A percentile compares a stretch with the other conserved stretches of the same genome.
These are phyloP conservation scores for Samsoniella hepiali DNA, from an alignment of 2,329 filamentous ascomycete species.

Conservation along the genomic window DNA sequence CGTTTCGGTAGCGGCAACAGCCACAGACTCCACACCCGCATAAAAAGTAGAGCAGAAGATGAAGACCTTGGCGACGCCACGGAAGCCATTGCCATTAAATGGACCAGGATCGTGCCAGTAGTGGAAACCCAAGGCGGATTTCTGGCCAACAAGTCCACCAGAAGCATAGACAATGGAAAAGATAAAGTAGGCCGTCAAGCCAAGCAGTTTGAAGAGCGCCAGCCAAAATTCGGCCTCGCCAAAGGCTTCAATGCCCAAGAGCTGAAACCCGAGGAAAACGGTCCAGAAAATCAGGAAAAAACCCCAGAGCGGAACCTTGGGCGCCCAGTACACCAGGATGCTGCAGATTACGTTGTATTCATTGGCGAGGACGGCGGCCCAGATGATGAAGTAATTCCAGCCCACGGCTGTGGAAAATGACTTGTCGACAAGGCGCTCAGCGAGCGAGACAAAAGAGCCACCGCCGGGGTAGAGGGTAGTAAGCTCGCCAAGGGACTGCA, in stretches of 20 bases:
- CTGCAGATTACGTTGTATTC: constrained; percentile 68
- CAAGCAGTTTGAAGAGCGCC: constrained; percentile 66
- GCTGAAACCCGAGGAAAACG: constrained; percentile 64
- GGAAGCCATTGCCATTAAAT: constrained; percentile 64
- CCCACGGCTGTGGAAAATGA: constrained; percentile 66
- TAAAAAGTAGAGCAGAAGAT: constrained; percentile 70
- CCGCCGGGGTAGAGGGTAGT: constrained; percentile 70
- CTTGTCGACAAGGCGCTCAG: constrained; percentile 68
- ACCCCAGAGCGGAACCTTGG: constrained; percentile 59
- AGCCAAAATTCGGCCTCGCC: constrained; percentile 81
- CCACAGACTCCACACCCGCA: constrained; percentile 62
- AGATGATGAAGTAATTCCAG: constrained; percentile 71
- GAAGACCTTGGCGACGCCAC: constrained; percentile 62
- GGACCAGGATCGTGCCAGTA: constrained; percentile 72
- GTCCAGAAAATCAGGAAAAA: constrained; percentile 74
- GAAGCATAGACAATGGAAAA: constrained; percentile 70
- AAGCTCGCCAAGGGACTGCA: constrained; percentile 72
- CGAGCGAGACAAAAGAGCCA: constrained; percentile 68
- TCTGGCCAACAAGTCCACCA: constrained; percentile 60
- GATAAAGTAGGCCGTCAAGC: constrained; percentile 68
- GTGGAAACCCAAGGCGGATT: constrained; percentile 59
- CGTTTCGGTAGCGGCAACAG: constrained; percentile 61
- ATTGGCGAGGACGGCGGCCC: constrained; percentile 63
- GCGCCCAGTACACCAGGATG: constrained; percentile 64
- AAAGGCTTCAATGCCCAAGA: constrained; percentile 70